A percentile compares a stretch with the other conserved stretches of the same genome.
phyloP scores from a whole-genome alignment of 495 filamentous ascomycete genomes.

The Hypoxylon fragiforme region DNA sequence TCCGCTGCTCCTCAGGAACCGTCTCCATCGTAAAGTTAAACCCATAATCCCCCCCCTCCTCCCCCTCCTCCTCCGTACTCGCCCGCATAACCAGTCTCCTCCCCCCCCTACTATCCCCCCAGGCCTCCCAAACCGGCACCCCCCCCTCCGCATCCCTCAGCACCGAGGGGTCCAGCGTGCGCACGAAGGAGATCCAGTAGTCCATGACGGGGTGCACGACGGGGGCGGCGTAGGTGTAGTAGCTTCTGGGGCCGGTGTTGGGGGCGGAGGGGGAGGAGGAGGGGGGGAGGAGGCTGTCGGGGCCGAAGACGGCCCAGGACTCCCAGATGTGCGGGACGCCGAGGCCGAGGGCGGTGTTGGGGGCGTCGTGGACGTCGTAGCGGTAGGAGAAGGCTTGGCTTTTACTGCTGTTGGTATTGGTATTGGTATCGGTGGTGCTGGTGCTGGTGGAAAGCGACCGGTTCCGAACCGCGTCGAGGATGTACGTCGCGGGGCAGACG shows the following conservation, averaged over 20 bases:
- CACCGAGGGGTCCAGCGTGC: conserved; percentile 41
- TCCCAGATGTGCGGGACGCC: conserved; percentile 45
- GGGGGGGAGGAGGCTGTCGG: conserved; percentile 39
- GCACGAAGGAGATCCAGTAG: conserved; percentile 50
- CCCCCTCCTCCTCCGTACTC: conserved; percentile 11
- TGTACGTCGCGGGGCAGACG: conserved; percentile 56
- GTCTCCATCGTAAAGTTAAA: conserved; percentile 38
- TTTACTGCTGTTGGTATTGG: conserved; percentile 17
- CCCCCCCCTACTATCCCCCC: conserved; percentile 21
- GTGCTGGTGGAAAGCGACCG: conserved; percentile 10
- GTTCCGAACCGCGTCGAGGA: conserved; percentile 33
- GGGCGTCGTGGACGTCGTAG: conserved; percentile 37
- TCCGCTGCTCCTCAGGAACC: conserved; percentile 36
- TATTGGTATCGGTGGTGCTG: conserved; percentile 22
- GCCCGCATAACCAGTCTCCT: conserved; percentile 41
- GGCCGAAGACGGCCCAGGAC: conserved; percentile 48
- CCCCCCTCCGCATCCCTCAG: conserved; percentile 18
- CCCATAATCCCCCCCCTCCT: neutral
- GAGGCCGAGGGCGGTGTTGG: conserved; percentile 26
- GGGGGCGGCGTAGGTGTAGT: conserved; percentile 41
- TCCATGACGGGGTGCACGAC: conserved; percentile 44
- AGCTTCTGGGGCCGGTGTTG: too few species aligned
- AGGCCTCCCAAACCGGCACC: conserved; percentile 40
- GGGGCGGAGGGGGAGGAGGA: too few species aligned
- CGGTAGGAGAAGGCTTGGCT: conserved; percentile 38